Evolutionary conservation across 306 rosid species (phyloP).

Genomic region (Comarum palustre): DNA sequence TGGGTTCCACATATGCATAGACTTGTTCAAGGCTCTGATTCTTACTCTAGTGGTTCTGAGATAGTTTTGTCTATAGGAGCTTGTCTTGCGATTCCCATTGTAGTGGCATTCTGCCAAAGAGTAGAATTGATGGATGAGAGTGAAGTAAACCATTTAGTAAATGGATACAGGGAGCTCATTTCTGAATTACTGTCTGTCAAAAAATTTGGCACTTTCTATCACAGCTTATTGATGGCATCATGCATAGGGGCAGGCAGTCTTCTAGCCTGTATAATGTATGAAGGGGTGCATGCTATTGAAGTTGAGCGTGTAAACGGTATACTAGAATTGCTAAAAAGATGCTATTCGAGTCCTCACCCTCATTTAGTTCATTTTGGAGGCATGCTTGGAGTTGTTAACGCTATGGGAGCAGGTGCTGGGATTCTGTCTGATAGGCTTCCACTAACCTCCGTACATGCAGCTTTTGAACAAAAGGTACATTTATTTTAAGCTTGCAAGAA

Average conservation of each 20-base stretch:
- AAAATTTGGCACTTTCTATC: slow-evolving; percentile 52
- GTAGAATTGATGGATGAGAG: slow-evolving; percentile 65
- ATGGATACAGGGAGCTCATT: slow-evolving; percentile 62
- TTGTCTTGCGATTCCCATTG: slow-evolving; percentile 76
- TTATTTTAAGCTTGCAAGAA: slow-evolving; percentile 12
- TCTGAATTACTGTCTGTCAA: slow-evolving; percentile 61
- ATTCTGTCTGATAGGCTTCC: slow-evolving; percentile 49
- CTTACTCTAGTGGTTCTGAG: slow-evolving; percentile 34
- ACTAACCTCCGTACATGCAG: slow-evolving; percentile 36
- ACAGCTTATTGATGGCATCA: slow-evolving; percentile 78
- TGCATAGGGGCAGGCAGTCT: slow-evolving; percentile 86
- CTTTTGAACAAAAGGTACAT: slow-evolving; percentile 56
- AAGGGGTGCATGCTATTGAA: slow-evolving; percentile 67
- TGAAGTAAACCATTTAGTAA: slow-evolving; percentile 55
- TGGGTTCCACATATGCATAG: slow-evolving; percentile 68
- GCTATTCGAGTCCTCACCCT: slow-evolving; percentile 69
- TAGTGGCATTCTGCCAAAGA: slow-evolving; percentile 70
- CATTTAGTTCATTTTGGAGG: slow-evolving; percentile 80
- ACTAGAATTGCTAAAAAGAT: slow-evolving; percentile 68
- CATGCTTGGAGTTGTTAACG: slow-evolving; percentile 81
- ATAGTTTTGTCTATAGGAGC: slow-evolving; percentile 74
- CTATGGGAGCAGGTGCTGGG: slow-evolving; percentile 78
- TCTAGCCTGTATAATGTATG: slow-evolving; percentile 56
- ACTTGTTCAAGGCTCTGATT: slow-evolving; percentile 32
- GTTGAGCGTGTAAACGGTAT: slow-evolving; percentile 54